These are phyloP conservation scores for Martiniozyma abietophila DNA, from an alignment of 805 yeast genomes.

Conservation along the genomic window DNA sequence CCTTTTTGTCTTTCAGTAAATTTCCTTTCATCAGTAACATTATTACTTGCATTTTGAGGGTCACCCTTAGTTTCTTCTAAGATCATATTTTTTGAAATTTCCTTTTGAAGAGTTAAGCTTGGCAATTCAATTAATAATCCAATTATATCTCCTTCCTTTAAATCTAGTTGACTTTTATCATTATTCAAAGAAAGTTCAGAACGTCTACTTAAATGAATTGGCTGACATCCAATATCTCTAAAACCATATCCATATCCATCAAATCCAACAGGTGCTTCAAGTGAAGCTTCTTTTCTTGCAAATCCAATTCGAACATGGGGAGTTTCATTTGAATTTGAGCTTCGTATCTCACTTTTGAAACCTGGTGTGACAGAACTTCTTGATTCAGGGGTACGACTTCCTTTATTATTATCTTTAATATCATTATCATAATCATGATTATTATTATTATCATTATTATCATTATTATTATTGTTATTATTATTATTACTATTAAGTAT, in stretches of 20 bases:
- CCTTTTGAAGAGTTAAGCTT: slow-evolving; percentile 32
- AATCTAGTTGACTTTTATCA: slow-evolving; percentile 29
- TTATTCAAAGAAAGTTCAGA: slow-evolving; percentile 28
- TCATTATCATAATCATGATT: not conserved
- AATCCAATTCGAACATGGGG: slow-evolving; percentile 70
- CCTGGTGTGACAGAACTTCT: slow-evolving; percentile 7
- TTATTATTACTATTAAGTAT: too few species aligned
- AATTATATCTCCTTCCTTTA: slow-evolving; percentile 69
- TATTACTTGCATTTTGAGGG: slow-evolving; percentile 9
- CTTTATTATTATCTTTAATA: too few species aligned
- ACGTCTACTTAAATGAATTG: slow-evolving; percentile 68
- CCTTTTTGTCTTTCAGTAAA: too few species aligned
- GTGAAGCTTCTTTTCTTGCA: slow-evolving; percentile 74
- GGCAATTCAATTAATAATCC: slow-evolving; percentile 77
- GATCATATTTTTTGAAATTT: slow-evolving; percentile 32
- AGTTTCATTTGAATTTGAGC: not conserved
- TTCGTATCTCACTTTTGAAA: too few species aligned
- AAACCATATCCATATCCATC: slow-evolving; percentile 93
- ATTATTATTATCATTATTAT: slow-evolving; percentile 14
- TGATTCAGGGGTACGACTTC: too few species aligned
- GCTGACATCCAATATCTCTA: slow-evolving; percentile 69
- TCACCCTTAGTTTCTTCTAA: slow-evolving; percentile 19
- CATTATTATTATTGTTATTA: slow-evolving; percentile 3
- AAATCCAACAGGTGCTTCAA: slow-evolving; percentile 93
- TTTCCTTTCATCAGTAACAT: slow-evolving; percentile 1